A percentile compares a stretch with the other conserved stretches of the same genome.
Conservation (phyloP, 306 rosid genomes). For the Vicia sativa region DNA sequence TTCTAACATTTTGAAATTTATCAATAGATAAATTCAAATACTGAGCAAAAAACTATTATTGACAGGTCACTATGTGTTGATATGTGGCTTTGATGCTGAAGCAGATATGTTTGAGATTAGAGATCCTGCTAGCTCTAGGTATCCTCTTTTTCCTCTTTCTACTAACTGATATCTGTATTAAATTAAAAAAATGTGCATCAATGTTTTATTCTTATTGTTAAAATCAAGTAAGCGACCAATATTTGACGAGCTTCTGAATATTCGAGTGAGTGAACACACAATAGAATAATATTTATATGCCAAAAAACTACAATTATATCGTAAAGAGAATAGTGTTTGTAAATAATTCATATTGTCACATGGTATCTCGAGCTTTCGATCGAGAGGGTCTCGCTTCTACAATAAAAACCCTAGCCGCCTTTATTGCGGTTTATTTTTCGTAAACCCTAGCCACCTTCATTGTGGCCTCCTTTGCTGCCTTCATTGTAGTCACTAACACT, state of each 20-base stretch:
- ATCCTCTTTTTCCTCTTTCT: conserved; percentile 33
- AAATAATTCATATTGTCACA: too few species aligned
- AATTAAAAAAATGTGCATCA: neutral
- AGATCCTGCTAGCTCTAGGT: conserved; percentile 93
- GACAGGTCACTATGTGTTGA: conserved; percentile 87
- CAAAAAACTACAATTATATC: neutral
- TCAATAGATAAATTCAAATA: conserved; percentile 25
- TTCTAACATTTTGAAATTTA: conserved; percentile 30
- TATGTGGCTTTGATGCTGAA: conserved; percentile 86
- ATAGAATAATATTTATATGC: neutral
- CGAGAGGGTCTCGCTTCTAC: too few species aligned
- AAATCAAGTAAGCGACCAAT: neutral
- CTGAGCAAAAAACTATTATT: conserved; percentile 33
- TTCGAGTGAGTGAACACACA: neutral
- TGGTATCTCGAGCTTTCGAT: too few species aligned
- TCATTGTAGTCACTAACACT: too few species aligned
- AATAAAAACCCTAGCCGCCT: too few species aligned
- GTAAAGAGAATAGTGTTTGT: too few species aligned
- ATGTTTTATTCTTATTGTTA: conserved; percentile 16
- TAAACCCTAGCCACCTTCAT: too few species aligned
- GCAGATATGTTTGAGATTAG: conserved; percentile 96
- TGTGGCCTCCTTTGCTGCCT: too few species aligned
- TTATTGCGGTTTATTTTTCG: too few species aligned
- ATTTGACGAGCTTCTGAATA: neutral
- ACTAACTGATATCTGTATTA: conserved; percentile 27